Evolutionary conservation across 805 yeast species (phyloP), one percentile per base, ranked within the genome.

Genomic region (Pichia membranifaciens): DNA sequence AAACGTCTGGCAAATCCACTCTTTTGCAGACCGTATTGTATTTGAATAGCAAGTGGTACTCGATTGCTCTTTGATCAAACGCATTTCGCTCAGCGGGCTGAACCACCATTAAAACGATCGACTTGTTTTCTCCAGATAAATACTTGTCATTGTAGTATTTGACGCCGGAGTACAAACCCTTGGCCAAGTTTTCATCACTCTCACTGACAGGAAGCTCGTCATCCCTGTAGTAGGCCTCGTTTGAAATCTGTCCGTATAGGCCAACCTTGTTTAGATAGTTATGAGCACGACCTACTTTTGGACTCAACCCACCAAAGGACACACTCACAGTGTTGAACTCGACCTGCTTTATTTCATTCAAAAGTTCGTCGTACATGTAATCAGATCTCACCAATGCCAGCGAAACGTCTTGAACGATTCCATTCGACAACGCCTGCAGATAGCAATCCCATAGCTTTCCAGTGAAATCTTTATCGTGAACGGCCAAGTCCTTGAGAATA

Each of bases 281-380:
- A 65, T 93, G 99, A 48, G 87, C 69, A 54, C 78, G 71, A 18
- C 93, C 85, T 22, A 87, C 91, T 61, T 83, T 85, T 13, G 88
- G 64, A 2, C 96, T 83, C 48, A 93, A 71, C 0, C 95, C 98
- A 18, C 95, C 96, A 69, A 93, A 93, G 1, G 97, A 90, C 3
- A 91, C 96, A 58, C 96, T 85, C 3, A 93, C 87, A 1, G 99
- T 90, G 66, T 93, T 93, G 70, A 91, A 91, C 64, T 93, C 99
- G 44, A 93, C 93, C 65, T 93, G 99, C 61, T 91, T 90, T 58
- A 91, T 84, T 23, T 65, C 62, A 36, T 74, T 72, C n/a, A 75
- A 61, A 48, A 64, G 60, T 23, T 62, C 59, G 32, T 83, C 82
- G 32, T 81, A 68, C 81, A 93, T 80, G 59, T 91, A 93, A 60